Evolutionary conservation across 441 rosid species (phyloP), one percentile per base, ranked within the genome.

Genomic region (Adansonia grandidieri): DNA sequence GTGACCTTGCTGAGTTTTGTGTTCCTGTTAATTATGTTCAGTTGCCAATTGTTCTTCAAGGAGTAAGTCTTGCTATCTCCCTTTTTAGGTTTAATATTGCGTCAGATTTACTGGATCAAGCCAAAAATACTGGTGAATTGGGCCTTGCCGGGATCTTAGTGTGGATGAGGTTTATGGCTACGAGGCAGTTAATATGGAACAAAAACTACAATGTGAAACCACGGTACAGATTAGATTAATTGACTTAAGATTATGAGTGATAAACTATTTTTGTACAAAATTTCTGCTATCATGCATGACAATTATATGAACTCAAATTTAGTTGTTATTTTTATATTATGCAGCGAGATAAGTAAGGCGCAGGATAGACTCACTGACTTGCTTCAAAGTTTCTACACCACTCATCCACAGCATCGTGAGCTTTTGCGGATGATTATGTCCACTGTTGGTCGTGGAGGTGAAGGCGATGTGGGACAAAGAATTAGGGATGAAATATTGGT

Each of bases 111-210:
- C 84, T 92, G 66, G 88, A 89, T 73, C 86, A 93, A 85, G 96
- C 98, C 79, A 90, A 85, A 87, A 72, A 84, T 84, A 90, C 91
- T 78, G 98, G 98, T 50, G 90, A 89, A 71, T 81, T 90, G 82
- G 98, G 98, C 74, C 81, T 96, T 63, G 94, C 98, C 7, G 99
- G 94, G 80, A 87, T 96, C 84, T 88, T 96, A 82, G 99, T 94
- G 77, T 96, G 99, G 99, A 93, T 94, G 98, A 90, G 99, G 88
- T 96, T 96, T 87, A 96, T 96, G 99, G 98, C 99, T 71, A 92
- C 94, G 44, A 89, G 99, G 83, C 99, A 94, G 86, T 97, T 96
- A 71, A 89, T 91, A 85, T 96, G 99, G 99, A 96, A 96, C 84
- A 96, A 96, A 86, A 93, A 94, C 87, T 96, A 96, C 86, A 96